Evolutionary conservation across 306 rosid genomes (phyloP).

Genomic region (Quercus robur): DNA sequence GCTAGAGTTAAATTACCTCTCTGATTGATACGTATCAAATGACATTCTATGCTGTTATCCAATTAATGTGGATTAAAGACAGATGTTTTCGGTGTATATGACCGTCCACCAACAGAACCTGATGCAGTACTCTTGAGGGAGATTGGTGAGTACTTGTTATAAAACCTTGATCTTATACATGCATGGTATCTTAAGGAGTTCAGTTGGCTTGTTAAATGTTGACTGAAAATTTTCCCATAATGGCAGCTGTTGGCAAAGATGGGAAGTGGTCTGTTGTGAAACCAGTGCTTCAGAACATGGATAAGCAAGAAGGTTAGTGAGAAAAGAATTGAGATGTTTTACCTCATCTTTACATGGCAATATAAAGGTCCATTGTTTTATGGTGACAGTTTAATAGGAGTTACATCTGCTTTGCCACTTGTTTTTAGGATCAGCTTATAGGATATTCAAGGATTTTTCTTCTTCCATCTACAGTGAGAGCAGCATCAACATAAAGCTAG

Average conservation of each 20-base stretch:
- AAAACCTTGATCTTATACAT: constrained; percentile 17
- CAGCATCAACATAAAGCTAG: neutral
- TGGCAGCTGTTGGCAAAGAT: constrained; percentile 64
- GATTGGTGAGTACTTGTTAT: constrained; percentile 51
- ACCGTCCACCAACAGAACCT: constrained; percentile 77
- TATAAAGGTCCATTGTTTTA: neutral
- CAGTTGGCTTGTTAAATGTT: neutral
- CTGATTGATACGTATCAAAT: constrained; percentile 4
- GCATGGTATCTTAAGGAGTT: constrained; percentile 8
- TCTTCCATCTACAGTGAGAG: neutral
- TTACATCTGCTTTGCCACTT: neutral
- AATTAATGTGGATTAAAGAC: constrained; percentile 53
- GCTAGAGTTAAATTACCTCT: neutral
- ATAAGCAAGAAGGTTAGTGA: constrained; percentile 39
- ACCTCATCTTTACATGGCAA: neutral
- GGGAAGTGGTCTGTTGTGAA: constrained; percentile 80
- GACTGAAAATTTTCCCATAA: neutral
- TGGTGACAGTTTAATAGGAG: neutral
- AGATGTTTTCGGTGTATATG: constrained; percentile 86
- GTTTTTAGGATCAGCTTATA: neutral
- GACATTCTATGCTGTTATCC: constrained; percentile 35
- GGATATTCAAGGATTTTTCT: neutral
- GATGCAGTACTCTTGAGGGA: constrained; percentile 73
- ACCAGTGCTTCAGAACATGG: constrained; percentile 54
- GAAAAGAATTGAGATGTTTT: neutral